These are phyloP conservation scores for Yamadazyma triangularis DNA, from an alignment of 1,139 yeast species.

Conservation along the genomic window DNA sequence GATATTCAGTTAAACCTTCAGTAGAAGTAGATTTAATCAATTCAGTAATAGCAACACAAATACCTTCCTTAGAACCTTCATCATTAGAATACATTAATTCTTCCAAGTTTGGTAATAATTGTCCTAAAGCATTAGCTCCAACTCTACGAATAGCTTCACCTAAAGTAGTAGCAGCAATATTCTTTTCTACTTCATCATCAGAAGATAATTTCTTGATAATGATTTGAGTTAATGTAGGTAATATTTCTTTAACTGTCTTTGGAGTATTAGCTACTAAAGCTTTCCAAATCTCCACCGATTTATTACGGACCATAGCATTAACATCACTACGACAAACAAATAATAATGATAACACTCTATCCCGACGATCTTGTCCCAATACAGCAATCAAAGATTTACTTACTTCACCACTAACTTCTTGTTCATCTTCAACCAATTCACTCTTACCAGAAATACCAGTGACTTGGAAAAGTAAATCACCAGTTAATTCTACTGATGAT, in stretches of 20 bases:
- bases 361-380: conserved; percentile 86
- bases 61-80: conserved; percentile 84
- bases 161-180: conserved; percentile 88
- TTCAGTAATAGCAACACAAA: conserved; percentile 88
- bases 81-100: conserved; percentile 63
- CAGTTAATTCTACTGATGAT: conserved; percentile 94
- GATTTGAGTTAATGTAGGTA: conserved; percentile 77
- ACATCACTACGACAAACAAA: conserved; percentile 93
- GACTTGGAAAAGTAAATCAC: conserved; percentile 90
- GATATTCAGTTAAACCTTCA: conserved; percentile 61
- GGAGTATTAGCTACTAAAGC: conserved; percentile 96
- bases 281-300: conserved; percentile 97
- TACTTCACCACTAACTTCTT: conserved; percentile 56
- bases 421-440: conserved; percentile 59
- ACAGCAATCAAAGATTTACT: conserved; percentile 67
- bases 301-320: conserved; percentile 80
- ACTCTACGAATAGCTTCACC: conserved; percentile 96
- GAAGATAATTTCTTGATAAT: conserved; percentile 83
- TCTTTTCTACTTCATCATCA: conserved; percentile 70
- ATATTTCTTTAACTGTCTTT: conserved; percentile 86
- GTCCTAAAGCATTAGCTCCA: conserved; percentile 83
- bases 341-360: conserved; percentile 74
- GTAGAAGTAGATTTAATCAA: conserved; percentile 70
- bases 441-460: conserved; percentile 79
- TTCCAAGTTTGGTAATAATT: conserved; percentile 80